These are phyloP conservation scores for Wallacemonas collosoma DNA, from an alignment of 208 protist genomes.

Conservation along the genomic window DNA sequence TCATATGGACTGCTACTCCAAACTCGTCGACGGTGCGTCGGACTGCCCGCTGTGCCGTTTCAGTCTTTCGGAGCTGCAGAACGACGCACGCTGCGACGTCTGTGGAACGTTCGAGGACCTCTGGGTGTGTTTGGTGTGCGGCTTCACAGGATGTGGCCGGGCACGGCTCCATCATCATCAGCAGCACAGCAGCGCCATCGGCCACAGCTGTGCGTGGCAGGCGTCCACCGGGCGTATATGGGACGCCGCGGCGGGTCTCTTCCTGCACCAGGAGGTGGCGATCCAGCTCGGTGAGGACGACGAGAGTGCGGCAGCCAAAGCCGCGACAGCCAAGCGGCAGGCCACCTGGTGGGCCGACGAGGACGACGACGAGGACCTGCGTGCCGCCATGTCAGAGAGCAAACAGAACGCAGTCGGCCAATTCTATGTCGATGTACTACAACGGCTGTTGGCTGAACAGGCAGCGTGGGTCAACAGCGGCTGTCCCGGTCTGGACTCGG, in stretches of 20 bases:
- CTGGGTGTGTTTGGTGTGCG: conserved; percentile 88
- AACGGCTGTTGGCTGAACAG: conserved; percentile 42
- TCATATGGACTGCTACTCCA: conserved; percentile 66
- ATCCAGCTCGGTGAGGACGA: conserved; percentile 53
- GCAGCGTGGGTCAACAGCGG: conserved; percentile 27
- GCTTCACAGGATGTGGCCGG: conserved; percentile 70
- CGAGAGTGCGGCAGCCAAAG: conserved; percentile 14
- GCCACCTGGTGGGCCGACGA: not conserved
- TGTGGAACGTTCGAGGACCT: conserved; percentile 79
- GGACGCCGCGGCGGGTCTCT: conserved; percentile 59
- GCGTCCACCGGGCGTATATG: conserved; percentile 71
- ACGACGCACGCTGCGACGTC: conserved; percentile 58
- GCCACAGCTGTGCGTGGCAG: conserved; percentile 79
- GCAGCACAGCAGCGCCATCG: conserved; percentile 58
- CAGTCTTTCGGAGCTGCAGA: conserved; percentile 69
- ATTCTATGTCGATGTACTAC: conserved; percentile 40
- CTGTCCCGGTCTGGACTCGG: not conserved
- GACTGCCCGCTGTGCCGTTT: conserved; percentile 87
- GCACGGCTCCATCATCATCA: conserved; percentile 53
- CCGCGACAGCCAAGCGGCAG: conserved; percentile 19
- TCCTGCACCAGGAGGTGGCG: conserved; percentile 81
- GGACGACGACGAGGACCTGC: conserved; percentile 28
- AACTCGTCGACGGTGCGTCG: conserved; percentile 43
- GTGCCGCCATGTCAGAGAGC: conserved; percentile 41
- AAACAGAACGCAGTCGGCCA: conserved; percentile 41